These are phyloP conservation scores for Scheffersomyces cryptocercus DNA, from an alignment of 1,139 yeast genomes.

Conservation along the genomic window DNA sequence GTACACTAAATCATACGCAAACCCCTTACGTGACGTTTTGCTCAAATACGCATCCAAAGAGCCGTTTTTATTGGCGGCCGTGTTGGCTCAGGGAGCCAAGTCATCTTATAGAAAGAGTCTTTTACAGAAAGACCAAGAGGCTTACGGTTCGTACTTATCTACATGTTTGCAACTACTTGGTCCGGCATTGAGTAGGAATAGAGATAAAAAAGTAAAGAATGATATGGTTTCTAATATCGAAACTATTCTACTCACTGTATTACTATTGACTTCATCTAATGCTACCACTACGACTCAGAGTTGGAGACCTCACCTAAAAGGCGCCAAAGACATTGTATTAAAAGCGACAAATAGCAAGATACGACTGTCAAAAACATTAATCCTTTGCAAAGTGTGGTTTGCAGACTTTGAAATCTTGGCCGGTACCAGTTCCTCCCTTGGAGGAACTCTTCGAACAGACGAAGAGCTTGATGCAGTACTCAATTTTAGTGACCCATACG, in stretches of 20 bases:
- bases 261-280: slow-evolving; percentile 67
- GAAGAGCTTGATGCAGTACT: slow-evolving; percentile 52
- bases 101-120: slow-evolving; percentile 46
- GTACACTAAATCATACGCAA: slow-evolving; percentile 29
- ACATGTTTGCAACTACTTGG: slow-evolving; percentile 59
- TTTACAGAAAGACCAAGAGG: slow-evolving; percentile 58
- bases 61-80: slow-evolving; percentile 64
- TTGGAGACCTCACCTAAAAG: slow-evolving; percentile 77
- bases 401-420: slow-evolving; percentile 70
- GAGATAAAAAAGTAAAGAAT: slow-evolving; percentile 26
- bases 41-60: slow-evolving; percentile 60
- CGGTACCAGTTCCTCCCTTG: slow-evolving; percentile 60
- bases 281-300: slow-evolving; percentile 63
- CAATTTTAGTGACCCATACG: slow-evolving; percentile 46
- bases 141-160: slow-evolving; percentile 63
- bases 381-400: slow-evolving; percentile 72
- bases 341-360: slow-evolving; percentile 37
- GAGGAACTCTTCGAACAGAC: slow-evolving; percentile 64
- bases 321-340: slow-evolving; percentile 68
- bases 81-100: slow-evolving; percentile 73
- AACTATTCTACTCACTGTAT: slow-evolving; percentile 65
- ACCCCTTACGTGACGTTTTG: slow-evolving; percentile 68
- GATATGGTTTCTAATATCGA: slow-evolving; percentile 55
- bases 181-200: slow-evolving; percentile 36
- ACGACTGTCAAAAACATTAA: slow-evolving; percentile 40